Evolutionary conservation across 495 filamentous ascomycete genomes (phyloP).

Genomic region (Lasiosphaeria miniovina): DNA sequence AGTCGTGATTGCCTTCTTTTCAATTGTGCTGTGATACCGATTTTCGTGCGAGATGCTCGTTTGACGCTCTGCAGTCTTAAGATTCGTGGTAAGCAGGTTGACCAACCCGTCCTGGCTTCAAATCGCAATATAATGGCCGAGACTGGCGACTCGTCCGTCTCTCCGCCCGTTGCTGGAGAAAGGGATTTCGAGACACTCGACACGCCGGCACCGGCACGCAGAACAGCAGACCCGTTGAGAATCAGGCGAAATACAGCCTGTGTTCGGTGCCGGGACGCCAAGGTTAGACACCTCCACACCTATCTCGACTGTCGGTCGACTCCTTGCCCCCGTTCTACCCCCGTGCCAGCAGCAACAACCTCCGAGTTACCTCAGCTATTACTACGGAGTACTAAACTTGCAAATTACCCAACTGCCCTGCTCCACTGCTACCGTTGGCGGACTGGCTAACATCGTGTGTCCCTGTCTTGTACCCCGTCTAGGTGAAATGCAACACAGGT

Average conservation of each 20-base stretch:
- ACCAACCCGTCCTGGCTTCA: too few species aligned
- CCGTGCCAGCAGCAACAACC: too few species aligned
- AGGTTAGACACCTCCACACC: conserved; percentile 21
- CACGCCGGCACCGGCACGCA: conserved; percentile 20
- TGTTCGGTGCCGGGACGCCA: conserved; percentile 42
- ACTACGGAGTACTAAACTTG: too few species aligned
- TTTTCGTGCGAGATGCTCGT: conserved; percentile 6
- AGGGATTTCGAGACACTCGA: conserved; percentile 6
- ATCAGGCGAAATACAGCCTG: conserved; percentile 45
- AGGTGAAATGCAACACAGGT: conserved; percentile 47
- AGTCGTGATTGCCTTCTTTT: conserved; percentile 5
- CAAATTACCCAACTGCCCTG: too few species aligned
- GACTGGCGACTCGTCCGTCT: conserved; percentile 8
- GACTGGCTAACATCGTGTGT: not conserved
- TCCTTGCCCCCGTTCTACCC: too few species aligned
- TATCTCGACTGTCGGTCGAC: not conserved
- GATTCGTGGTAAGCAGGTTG: too few species aligned
- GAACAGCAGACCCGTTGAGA: conserved; percentile 17
- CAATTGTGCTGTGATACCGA: too few species aligned
- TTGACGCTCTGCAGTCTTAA: not conserved
- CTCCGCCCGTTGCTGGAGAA: not conserved
- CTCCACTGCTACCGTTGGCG: too few species aligned
- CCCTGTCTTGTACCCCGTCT: not conserved
- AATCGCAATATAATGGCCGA: conserved; percentile 9
- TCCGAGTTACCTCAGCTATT: too few species aligned